Percentiles rank a stretch among this genome's conserved stretches.
Conservation (phyloP, 1,284 basidiomycete species). For the Boletus smithii region DNA sequence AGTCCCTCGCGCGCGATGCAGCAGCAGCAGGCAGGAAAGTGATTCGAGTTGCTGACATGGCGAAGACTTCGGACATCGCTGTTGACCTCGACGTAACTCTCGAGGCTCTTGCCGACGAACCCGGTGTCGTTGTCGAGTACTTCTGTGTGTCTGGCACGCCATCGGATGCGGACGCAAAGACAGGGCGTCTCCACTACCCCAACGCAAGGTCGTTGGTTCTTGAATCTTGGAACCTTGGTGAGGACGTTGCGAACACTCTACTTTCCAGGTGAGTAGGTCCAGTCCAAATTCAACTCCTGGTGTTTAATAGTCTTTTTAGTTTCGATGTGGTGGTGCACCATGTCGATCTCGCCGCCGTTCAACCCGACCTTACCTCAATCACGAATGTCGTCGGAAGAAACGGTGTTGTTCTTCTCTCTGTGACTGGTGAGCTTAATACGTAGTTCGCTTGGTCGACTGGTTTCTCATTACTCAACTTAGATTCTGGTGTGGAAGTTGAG, state of each 20-base stretch:
- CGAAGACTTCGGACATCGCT: slow-evolving; percentile 16
- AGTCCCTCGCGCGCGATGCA: slow-evolving; percentile 17
- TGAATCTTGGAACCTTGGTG: slow-evolving; percentile 18
- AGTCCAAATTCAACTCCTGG: no score
- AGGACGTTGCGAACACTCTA: slow-evolving; percentile 1
- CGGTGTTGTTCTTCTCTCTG: slow-evolving; percentile 22
- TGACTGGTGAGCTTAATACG: slow-evolving; percentile 16
- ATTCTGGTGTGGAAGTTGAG: slow-evolving; percentile 21
- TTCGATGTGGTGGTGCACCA: slow-evolving; percentile 21
- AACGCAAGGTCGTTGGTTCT: slow-evolving; percentile 19
- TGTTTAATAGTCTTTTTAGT: slow-evolving; percentile 1
- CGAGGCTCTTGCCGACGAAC: slow-evolving; percentile 12
- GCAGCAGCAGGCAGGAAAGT: slow-evolving; percentile 18
- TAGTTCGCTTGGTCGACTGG: neutral
- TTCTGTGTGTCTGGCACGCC: slow-evolving; percentile 20
- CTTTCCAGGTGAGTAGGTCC: slow-evolving; percentile 17
- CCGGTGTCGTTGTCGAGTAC: slow-evolving; percentile 26
- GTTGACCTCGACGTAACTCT: slow-evolving; percentile 16
- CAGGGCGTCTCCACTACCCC: slow-evolving; percentile 10
- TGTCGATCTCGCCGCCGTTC: slow-evolving; percentile 24
- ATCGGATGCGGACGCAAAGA: slow-evolving; percentile 27
- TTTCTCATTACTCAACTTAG: slow-evolving; percentile 4
- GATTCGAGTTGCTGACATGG: slow-evolving; percentile 26
- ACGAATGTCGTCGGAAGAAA: slow-evolving; percentile 21
- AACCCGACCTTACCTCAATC: slow-evolving; percentile 19